These are phyloP conservation scores for Epithemia pelagica DNA, from an alignment of 108 stramenopile species.

Conservation along the genomic window DNA sequence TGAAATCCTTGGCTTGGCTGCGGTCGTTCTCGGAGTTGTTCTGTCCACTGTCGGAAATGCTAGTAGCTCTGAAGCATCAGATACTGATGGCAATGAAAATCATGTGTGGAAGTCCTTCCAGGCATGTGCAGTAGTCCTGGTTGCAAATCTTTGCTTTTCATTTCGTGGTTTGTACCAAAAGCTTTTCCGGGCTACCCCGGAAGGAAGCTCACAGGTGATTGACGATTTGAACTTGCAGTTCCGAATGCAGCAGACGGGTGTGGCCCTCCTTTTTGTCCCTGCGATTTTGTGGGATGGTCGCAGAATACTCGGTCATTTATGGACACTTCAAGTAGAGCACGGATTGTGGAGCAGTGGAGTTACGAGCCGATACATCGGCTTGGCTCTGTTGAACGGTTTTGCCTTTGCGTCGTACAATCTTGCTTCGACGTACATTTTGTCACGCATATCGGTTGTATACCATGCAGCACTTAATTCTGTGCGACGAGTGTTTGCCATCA, in stretches of 20 bases:
- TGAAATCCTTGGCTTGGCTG: slow-evolving; percentile 43
- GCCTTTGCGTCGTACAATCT: slow-evolving; percentile 76
- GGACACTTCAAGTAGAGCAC: background rate
- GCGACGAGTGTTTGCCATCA: slow-evolving; percentile 72
- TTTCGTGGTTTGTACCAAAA: slow-evolving; percentile 84
- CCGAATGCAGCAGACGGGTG: slow-evolving; percentile 77
- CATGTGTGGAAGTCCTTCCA: slow-evolving; percentile 21
- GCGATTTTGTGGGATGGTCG: slow-evolving; percentile 26
- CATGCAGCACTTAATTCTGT: slow-evolving; percentile 83
- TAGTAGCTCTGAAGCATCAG: background rate
- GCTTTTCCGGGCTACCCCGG: slow-evolving; percentile 51
- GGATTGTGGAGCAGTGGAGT: background rate
- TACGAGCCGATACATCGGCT: slow-evolving; percentile 13
- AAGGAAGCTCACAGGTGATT: slow-evolving; percentile 28
- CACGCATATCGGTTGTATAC: slow-evolving; percentile 70
- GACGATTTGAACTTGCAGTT: slow-evolving; percentile 74
- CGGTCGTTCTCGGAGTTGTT: slow-evolving; percentile 62
- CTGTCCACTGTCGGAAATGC: slow-evolving; percentile 51
- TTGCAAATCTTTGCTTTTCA: slow-evolving; percentile 74
- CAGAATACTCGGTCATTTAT: slow-evolving; percentile 1
- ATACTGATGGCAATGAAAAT: background rate
- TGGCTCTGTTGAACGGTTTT: slow-evolving; percentile 57
- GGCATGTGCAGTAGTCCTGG: slow-evolving; percentile 50
- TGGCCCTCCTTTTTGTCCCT: slow-evolving; percentile 24
- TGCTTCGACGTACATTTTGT: slow-evolving; percentile 55